Percentiles rank a stretch among this genome's conserved stretches.
These are phyloP conservation scores for Entonaema liquescens DNA, from an alignment of 495 filamentous ascomycete species.

Conservation along the genomic window DNA sequence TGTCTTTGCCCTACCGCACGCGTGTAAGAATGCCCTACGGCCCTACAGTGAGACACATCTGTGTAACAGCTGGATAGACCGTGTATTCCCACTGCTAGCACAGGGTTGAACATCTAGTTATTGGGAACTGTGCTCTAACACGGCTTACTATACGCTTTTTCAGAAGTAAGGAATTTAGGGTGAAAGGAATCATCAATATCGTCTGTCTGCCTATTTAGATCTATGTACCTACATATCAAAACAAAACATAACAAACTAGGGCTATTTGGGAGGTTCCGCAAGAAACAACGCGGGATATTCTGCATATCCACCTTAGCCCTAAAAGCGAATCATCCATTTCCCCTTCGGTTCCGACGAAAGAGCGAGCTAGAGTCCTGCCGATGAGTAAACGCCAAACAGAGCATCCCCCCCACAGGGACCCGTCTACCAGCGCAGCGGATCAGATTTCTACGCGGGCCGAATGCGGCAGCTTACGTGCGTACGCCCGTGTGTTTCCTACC, in stretches of 20 bases:
- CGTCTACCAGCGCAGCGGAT: neutral
- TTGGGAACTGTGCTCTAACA: neutral
- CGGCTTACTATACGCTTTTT: neutral
- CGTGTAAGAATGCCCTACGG: neutral
- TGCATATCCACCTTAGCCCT: neutral
- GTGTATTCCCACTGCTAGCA: neutral
- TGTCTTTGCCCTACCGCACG: neutral
- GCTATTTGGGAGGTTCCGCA: neutral
- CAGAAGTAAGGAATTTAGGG: neutral
- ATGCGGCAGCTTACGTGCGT: neutral
- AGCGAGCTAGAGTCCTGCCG: neutral
- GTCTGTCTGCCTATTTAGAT: neutral
- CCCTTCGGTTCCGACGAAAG: neutral
- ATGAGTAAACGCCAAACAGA: neutral
- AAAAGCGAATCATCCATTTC: neutral
- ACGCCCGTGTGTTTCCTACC: neutral
- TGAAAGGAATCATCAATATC: neutral
- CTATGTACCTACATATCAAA: too few relatives aligned
- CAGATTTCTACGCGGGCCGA: neutral
- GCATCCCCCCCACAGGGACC: neutral
- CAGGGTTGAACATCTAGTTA: neutral
- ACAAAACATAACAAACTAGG: too few relatives aligned
- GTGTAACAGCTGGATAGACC: neutral
- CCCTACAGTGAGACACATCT: neutral
- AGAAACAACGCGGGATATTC: neutral